A percentile compares a stretch with the other conserved stretches of the same genome.
These are phyloP conservation scores for Rhizopus microsporus DNA, from an alignment of 371 early-diverging fungal species.

Conservation along the genomic window DNA sequence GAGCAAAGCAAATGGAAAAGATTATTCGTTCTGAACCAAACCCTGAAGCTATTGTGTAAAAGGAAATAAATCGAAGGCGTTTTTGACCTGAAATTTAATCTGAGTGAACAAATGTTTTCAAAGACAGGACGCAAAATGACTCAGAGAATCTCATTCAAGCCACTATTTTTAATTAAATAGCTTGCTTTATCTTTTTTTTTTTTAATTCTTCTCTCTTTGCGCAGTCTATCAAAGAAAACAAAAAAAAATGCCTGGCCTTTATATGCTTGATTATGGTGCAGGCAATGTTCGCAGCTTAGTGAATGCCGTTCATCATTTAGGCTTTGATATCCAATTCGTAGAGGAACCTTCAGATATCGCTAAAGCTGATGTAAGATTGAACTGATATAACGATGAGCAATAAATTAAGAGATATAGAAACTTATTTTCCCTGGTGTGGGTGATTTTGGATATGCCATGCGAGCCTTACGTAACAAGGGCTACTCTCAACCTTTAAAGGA, in stretches of 20 bases:
- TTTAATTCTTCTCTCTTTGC: background rate
- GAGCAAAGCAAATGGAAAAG: conserved; percentile 53
- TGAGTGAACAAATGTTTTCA: too few relatives aligned
- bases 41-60: conserved; percentile 31
- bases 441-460: conserved; percentile 92
- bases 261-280: conserved; percentile 96
- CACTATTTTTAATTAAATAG: background rate
- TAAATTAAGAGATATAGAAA: conserved; percentile 58
- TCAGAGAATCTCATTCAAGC: background rate
- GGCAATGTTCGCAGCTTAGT: conserved; percentile 96
- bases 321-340: conserved; percentile 81
- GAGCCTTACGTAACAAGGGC: conserved; percentile 71
- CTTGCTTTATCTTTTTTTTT: background rate
- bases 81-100: too few relatives aligned
- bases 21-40: conserved; percentile 39
- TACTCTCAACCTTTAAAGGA: conserved; percentile 79
- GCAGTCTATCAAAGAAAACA: background rate
- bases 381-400: background rate
- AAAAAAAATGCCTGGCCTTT: conserved; percentile 57
- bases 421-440: conserved; percentile 98
- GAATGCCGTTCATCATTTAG: conserved; percentile 90
- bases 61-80: too few relatives aligned
- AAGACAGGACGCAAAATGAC: background rate
- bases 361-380: conserved; percentile 77
- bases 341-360: conserved; percentile 76